Evolutionary conservation across 352 stramenopile genomes (phyloP).

Genomic region (Globisporangium heterothallicum): DNA sequence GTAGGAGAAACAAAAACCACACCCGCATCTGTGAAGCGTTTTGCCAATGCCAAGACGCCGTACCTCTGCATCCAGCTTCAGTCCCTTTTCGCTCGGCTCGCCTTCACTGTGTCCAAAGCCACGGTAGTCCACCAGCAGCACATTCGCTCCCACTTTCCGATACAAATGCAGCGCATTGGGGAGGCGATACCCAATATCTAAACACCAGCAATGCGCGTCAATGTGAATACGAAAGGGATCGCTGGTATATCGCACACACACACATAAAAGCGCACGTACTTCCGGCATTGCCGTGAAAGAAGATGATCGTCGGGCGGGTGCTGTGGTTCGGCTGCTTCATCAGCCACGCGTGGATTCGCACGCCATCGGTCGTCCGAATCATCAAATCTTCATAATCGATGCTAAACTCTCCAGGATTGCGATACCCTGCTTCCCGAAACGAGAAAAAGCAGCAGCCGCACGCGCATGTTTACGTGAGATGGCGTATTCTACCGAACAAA

Average conservation of each 20-base stretch:
- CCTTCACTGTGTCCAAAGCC: constrained; percentile 91
- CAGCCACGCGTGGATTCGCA: constrained; percentile 90
- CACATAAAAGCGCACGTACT: constrained; percentile 29
- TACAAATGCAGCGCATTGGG: constrained; percentile 91
- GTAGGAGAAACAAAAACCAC: background rate
- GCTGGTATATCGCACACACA: background rate
- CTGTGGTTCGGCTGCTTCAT: constrained; percentile 76
- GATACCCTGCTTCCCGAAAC: constrained; percentile 59
- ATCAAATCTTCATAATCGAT: constrained; percentile 89
- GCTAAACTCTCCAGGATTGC: constrained; percentile 76
- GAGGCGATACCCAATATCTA: constrained; percentile 92
- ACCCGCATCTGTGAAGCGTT: no score
- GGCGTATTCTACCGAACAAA: no score
- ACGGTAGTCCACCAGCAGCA: constrained; percentile 93
- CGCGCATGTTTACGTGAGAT: background rate
- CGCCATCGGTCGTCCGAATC: constrained; percentile 79
- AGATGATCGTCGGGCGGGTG: constrained; percentile 85
- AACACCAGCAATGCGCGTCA: background rate
- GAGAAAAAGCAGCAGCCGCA: constrained; percentile 3
- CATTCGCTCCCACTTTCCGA: constrained; percentile 80
- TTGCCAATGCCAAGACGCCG: background rate
- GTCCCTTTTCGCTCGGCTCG: constrained; percentile 76
- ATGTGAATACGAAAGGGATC: no score
- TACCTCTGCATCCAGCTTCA: constrained; percentile 90
- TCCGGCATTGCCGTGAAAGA: constrained; percentile 94